These are phyloP conservation scores for Wallacemonas sp. DNA, from an alignment of 208 protist species.

Conservation along the genomic window DNA sequence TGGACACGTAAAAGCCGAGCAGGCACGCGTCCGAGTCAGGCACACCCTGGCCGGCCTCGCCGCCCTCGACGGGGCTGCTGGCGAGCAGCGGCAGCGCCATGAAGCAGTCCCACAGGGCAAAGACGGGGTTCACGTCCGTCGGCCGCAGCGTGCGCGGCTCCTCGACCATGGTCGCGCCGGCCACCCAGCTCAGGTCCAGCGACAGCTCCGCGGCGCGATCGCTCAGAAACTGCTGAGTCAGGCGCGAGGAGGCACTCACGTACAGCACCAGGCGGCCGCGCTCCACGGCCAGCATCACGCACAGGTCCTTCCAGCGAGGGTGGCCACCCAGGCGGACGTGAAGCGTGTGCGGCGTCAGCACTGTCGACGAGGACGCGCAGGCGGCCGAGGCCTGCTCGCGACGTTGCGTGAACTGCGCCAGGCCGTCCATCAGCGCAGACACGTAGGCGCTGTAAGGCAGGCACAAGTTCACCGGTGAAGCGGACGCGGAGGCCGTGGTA, in stretches of 20 bases:
- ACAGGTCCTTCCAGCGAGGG: constrained; percentile 53
- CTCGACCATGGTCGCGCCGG: constrained; percentile 46
- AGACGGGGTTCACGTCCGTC: constrained; percentile 51
- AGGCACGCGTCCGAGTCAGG: constrained; percentile 5
- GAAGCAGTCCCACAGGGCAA: constrained; percentile 54
- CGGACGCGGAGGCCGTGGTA: not conserved
- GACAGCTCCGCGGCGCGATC: constrained; percentile 22
- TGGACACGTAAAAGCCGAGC: constrained; percentile 27
- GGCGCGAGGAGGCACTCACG: constrained; percentile 52
- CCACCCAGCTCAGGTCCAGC: constrained; percentile 53
- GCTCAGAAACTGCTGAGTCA: constrained; percentile 60
- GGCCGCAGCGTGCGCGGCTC: constrained; percentile 34
- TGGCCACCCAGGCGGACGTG: constrained; percentile 51
- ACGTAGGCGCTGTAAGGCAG: constrained; percentile 30
- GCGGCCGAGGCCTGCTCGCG: not conserved
- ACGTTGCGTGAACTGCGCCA: constrained; percentile 21
- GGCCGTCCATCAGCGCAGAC: constrained; percentile 21
- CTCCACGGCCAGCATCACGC: constrained; percentile 59
- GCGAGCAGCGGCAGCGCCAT: constrained; percentile 45
- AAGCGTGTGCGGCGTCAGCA: constrained; percentile 35
- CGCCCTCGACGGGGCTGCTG: not conserved
- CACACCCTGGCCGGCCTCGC: not conserved
- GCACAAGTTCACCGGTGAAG: not conserved
- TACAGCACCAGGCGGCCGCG: constrained; percentile 53
- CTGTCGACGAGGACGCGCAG: not conserved